Evolutionary conservation across 768 basidiomycete genomes (phyloP).

Genomic region (Daedalea quercina): DNA sequence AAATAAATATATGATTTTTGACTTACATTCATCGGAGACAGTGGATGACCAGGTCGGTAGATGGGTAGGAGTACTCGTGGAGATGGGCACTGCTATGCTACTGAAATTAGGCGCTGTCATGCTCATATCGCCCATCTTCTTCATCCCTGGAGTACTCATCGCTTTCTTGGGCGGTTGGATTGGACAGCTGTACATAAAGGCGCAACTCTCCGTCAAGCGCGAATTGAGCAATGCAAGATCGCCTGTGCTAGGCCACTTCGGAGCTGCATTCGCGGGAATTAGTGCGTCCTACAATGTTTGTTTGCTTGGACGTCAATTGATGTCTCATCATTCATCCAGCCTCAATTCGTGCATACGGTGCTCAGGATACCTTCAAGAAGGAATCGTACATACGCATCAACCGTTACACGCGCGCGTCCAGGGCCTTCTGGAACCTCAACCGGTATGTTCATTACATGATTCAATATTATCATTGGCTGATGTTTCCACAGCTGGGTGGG

Average conservation of each 20-base stretch:
- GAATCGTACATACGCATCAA: conserved; percentile 41
- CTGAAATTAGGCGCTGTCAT: conserved; percentile 31
- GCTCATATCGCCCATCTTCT: conserved; percentile 33
- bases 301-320: background rate
- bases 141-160: conserved; percentile 32
- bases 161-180: conserved; percentile 32
- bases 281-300: conserved; percentile 21
- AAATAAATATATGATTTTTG: too few relatives aligned
- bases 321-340: conserved; percentile 15
- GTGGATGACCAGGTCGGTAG: too few relatives aligned
- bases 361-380: conserved; percentile 35
- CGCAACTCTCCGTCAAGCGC: conserved; percentile 52
- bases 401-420: conserved; percentile 34
- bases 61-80: conserved; percentile 13
- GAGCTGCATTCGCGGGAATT: conserved; percentile 45
- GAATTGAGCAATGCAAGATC: conserved; percentile 48
- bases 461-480: background rate
- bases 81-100: conserved; percentile 26
- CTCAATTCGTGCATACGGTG: conserved; percentile 53
- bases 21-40: too few relatives aligned
- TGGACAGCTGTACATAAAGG: conserved; percentile 51
- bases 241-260: conserved; percentile 46
- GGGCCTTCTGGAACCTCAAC: conserved; percentile 44
- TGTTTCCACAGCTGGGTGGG: conserved; percentile 24
- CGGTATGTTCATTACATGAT: conserved; percentile 5